A percentile compares a stretch with the other conserved stretches of the same genome.
phyloP scores from a whole-genome alignment of 164 flowering plant genomes.

The Paratinospora sagittata region DNA sequence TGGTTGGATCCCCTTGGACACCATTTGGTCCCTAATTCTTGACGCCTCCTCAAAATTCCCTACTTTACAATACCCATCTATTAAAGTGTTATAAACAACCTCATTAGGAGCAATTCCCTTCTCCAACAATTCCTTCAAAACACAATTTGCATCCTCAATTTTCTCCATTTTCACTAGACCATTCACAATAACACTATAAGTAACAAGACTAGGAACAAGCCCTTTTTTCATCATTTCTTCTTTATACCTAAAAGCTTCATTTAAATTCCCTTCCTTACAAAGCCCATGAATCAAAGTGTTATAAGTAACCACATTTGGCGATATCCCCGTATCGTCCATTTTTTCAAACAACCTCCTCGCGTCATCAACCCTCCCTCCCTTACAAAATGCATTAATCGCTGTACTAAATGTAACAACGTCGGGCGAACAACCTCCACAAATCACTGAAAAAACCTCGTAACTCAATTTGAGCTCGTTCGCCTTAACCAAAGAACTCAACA shows the following conservation, averaged over 20 bases:
- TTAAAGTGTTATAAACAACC: slow-evolving; percentile 52
- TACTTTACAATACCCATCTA: slow-evolving; percentile 53
- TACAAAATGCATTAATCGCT: slow-evolving; percentile 55
- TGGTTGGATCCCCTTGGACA: slow-evolving; percentile 40
- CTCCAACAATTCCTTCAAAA: slow-evolving; percentile 47
- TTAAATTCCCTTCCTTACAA: slow-evolving; percentile 41
- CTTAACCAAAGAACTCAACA: slow-evolving; percentile 54
- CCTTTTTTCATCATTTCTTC: slow-evolving; percentile 47
- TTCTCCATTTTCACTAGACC: slow-evolving; percentile 47
- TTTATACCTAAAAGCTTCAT: slow-evolving; percentile 50
- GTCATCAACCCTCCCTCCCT: slow-evolving; percentile 44
- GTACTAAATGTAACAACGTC: slow-evolving; percentile 53
- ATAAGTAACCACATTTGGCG: slow-evolving; percentile 55
- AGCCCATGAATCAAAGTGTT: slow-evolving; percentile 67
- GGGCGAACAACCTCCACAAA: slow-evolving; percentile 29
- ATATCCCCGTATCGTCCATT: slow-evolving; percentile 48
- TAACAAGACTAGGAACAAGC: slow-evolving; percentile 39
- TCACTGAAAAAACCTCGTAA: slow-evolving; percentile 35
- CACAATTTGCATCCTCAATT: slow-evolving; percentile 37
- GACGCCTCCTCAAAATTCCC: slow-evolving; percentile 43
- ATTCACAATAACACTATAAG: slow-evolving; percentile 53
- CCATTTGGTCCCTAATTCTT: slow-evolving; percentile 52
- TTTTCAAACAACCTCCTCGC: slow-evolving; percentile 45
- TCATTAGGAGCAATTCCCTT: slow-evolving; percentile 46
- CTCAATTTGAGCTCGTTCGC: slow-evolving; percentile 39